A percentile compares a stretch with the other conserved stretches of the same genome.
phyloP scores from a whole-genome alignment of 192 early-diverging fungal species.

The Mortierella alpina region DNA sequence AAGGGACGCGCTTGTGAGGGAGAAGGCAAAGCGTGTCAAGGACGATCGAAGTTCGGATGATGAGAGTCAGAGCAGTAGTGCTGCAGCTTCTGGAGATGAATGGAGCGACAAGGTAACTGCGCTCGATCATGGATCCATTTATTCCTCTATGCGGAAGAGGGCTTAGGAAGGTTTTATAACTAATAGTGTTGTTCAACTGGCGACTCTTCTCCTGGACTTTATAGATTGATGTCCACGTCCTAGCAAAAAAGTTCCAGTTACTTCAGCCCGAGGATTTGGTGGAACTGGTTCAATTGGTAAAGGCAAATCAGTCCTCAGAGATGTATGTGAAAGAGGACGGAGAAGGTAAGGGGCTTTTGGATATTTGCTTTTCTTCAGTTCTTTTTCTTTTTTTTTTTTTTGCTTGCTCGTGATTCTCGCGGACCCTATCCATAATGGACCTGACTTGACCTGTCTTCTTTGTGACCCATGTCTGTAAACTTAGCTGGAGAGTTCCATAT shows the following conservation, averaged over 20 bases:
- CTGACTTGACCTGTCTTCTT: background rate
- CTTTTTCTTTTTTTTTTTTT: background rate
- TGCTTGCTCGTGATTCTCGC: background rate
- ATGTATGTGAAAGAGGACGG: constrained; percentile 59
- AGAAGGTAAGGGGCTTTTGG: constrained; percentile 39
- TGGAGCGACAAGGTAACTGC: constrained; percentile 24
- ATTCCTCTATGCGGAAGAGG: background rate
- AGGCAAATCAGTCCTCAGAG: constrained; percentile 46
- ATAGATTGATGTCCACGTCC: constrained; percentile 41
- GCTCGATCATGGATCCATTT: too few species aligned
- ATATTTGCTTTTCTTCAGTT: background rate
- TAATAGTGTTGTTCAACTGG: background rate
- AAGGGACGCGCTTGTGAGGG: constrained; percentile 30
- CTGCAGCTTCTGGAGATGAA: constrained; percentile 44
- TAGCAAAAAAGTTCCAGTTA: constrained; percentile 55
- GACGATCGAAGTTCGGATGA: constrained; percentile 44
- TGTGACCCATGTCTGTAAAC: background rate
- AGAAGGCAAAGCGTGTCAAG: constrained; percentile 40
- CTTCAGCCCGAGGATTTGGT: constrained; percentile 52
- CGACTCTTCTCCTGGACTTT: background rate
- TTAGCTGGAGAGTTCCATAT: constrained; percentile 56
- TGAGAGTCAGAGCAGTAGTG: constrained; percentile 32
- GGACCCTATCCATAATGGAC: background rate
- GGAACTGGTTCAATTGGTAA: constrained; percentile 52
- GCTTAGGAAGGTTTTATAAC: background rate